A percentile compares a stretch with the other conserved stretches of the same genome.
Evolutionary conservation across 139 green algal genomes (phyloP).

Genomic region (Chlamydomonas applanata): DNA sequence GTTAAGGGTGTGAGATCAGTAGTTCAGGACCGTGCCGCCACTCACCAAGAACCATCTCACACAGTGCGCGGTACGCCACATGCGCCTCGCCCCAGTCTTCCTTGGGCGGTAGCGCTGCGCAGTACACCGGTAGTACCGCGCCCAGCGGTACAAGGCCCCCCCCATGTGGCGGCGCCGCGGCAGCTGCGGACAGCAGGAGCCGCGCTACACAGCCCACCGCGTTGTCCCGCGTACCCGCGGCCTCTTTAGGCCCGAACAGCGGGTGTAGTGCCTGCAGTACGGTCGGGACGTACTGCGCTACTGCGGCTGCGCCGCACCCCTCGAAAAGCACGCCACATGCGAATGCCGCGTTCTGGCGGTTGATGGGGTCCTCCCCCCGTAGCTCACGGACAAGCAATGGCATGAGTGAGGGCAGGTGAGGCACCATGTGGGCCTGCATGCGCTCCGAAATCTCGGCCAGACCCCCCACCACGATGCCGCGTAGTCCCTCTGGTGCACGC

Average conservation of each 20-base stretch:
- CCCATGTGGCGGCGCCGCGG: neutral
- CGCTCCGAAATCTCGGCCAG: conserved; percentile 64
- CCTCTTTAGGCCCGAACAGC: conserved; percentile 52
- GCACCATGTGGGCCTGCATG: conserved; percentile 28
- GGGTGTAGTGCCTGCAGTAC: conserved; percentile 65
- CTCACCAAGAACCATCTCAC: conserved; percentile 3
- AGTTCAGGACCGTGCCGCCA: too few relatives aligned
- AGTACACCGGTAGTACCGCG: neutral
- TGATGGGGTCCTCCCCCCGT: conserved; percentile 47
- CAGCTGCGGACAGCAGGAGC: conserved; percentile 37
- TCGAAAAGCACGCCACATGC: conserved; percentile 52
- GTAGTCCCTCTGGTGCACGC: conserved; percentile 40
- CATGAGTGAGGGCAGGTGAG: conserved; percentile 31
- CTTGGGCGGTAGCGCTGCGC: conserved; percentile 1
- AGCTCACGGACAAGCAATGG: conserved; percentile 64
- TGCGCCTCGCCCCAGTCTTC: conserved; percentile 11
- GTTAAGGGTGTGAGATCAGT: too few relatives aligned
- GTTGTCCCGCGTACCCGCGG: conserved; percentile 66
- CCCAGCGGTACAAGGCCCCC: conserved; percentile 8
- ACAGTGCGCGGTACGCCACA: conserved; percentile 6
- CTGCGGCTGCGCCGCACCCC: conserved; percentile 20
- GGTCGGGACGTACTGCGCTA: conserved; percentile 19
- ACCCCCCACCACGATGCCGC: conserved; percentile 51
- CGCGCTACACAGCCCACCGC: conserved; percentile 64
- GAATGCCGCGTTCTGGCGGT: conserved; percentile 76